Evolutionary conservation across 768 basidiomycete genomes (phyloP).

Genomic region (Agrocybe pediades): DNA sequence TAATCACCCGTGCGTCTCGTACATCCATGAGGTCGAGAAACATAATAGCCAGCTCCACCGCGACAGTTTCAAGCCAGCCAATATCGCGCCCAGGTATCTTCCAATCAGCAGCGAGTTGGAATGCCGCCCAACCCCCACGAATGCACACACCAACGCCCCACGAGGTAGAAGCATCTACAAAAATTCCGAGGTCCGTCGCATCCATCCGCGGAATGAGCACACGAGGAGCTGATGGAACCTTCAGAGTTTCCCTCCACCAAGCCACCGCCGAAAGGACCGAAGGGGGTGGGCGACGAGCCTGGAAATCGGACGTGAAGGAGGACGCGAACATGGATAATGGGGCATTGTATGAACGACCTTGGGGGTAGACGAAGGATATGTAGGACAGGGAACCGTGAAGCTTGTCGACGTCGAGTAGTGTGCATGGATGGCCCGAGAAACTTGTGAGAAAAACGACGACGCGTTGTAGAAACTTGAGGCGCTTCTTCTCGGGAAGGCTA

Average conservation of each 20-base stretch:
- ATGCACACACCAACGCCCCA: slow-evolving; percentile 41
- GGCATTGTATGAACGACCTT: slow-evolving; percentile 28
- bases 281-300: slow-evolving; percentile 5
- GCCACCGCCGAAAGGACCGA: slow-evolving; percentile 24
- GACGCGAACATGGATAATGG: slow-evolving; percentile 24
- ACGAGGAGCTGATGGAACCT: not conserved
- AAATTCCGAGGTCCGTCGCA: slow-evolving; percentile 20
- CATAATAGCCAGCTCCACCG: slow-evolving; percentile 24
- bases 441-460: slow-evolving; percentile 15
- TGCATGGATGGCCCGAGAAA: slow-evolving; percentile 29
- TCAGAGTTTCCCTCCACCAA: slow-evolving; percentile 31
- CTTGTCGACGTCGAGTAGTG: slow-evolving; percentile 18
- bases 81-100: slow-evolving; percentile 18
- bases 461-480: slow-evolving; percentile 7
- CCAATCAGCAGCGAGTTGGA: slow-evolving; percentile 16
- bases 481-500: not conserved
- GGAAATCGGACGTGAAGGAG: slow-evolving; percentile 19
- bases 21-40: not conserved
- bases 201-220: slow-evolving; percentile 10
- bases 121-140: slow-evolving; percentile 29
- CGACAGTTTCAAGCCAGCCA: slow-evolving; percentile 27
- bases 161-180: slow-evolving; percentile 37
- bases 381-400: slow-evolving; percentile 35
- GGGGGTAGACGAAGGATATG: slow-evolving; percentile 26
- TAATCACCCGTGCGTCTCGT: slow-evolving; percentile 17